phyloP scores from a whole-genome alignment of 306 rosid species.

The Comarum palustre region DNA sequence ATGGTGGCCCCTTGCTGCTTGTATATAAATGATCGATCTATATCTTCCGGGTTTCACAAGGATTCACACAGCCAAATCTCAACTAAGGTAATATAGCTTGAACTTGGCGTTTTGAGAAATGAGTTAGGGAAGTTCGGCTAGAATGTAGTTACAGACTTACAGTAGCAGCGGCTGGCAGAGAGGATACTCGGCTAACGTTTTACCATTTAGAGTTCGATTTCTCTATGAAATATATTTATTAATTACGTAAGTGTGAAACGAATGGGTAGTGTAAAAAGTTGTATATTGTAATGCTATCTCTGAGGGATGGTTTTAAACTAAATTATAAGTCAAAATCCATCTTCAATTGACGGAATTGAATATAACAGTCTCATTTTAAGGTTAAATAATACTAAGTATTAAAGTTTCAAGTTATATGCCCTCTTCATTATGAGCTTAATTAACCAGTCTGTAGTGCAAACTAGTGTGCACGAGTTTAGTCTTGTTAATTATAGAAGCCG shows the following conservation, averaged over 20 bases:
- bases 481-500: not conserved
- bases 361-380: no score
- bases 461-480: not conserved
- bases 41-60: not conserved
- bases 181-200: no score
- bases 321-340: no score
- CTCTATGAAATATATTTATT: no score
- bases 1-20: constrained; percentile 8
- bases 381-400: no score
- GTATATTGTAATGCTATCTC: no score
- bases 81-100: not conserved
- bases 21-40: not conserved
- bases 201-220: no score
- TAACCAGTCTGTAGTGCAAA: not conserved
- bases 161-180: not conserved
- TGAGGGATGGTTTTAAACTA: no score
- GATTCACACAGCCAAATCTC: constrained; percentile 13
- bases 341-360: no score
- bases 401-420: not conserved
- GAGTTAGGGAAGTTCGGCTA: not conserved
- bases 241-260: no score
- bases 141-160: no score
- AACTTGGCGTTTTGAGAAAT: not conserved
- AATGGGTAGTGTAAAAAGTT: no score
- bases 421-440: not conserved